Evolutionary conservation across 2,329 filamentous ascomycete genomes (phyloP), one percentile per base, ranked within the genome.

Genomic region (Fusarium equiseti): DNA sequence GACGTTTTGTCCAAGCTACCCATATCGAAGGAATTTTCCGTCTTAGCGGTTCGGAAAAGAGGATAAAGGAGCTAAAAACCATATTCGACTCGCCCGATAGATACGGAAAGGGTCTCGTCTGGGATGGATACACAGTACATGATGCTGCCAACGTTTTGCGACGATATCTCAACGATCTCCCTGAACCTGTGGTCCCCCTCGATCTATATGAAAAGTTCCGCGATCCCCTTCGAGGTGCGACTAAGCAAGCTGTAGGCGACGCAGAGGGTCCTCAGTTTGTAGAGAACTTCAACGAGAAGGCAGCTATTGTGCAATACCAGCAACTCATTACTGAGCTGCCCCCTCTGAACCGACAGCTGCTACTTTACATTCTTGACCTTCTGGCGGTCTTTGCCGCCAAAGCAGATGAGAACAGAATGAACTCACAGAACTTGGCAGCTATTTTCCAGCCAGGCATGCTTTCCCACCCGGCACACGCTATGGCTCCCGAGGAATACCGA

Each of bases 381-480:
- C 89, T 99, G 26, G 96, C 96, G 3, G 96, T 99, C 18, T 99
- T 99, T 77, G 95, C 96, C 8, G 96, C 95, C 73, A 99, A 99
- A 82, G 92, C 95, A 0, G 95, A 98, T 73, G 88, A 97, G 76
- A 99, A 99, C 80, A 92, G 96, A 72, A 99, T 99, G 95, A 97
- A 92, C 16, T 95, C 95, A 7, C 91, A 92, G 75, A 99, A 99
- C 78, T 83, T 99, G 48, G 93, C 96, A 12, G 95, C 96, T 60
- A 99, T 99, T 77, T 99, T 99, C 79, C 96, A 99, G 79, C 96
- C 96, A 0, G 96, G 96, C 59, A 92, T 99, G 83, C 87, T 99
- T 16, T 98, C 95, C 4, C 96, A 99, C 79, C 96, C 96, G 2
- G 85, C 89, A 64, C 96, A 99, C 79, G 95, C 97, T 77, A 98